Evolutionary conservation across 306 rosid species (phyloP), one percentile per base, ranked within the genome.

Genomic region (Alnus glutinosa): DNA sequence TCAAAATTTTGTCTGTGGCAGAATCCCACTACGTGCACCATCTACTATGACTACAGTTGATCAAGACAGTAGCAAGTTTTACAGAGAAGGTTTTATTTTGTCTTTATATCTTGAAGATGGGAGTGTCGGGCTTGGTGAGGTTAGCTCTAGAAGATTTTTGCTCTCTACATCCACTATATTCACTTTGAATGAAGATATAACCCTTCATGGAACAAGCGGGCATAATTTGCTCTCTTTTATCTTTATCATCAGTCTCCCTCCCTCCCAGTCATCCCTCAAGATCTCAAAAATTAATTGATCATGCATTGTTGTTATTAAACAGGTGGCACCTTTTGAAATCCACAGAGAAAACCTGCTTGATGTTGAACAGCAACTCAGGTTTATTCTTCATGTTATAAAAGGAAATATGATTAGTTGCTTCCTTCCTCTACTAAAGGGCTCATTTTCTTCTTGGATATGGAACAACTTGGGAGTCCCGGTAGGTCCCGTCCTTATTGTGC

Each of bases 111-210:
- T 94, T 61, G 97, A 89, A 84, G 97, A 92, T 80, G 98, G 97
- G 61, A 87, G 88, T 77, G 80, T 83, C 75, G 98, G 97, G 83
- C 86, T 79, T 88, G 98, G 98, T 57, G 98, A 94, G 98, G 98
- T 92, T 83, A 94, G 85, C 70, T 81, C 59, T 13, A 18, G 74
- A 82, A 73, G 52, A 79, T 64, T 14, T 76, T 74, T 10, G 59
- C 44, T 36, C 46, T 9, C 46, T 63, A 5, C 19, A 34, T 63
- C 70, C 46, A 7, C 48, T 15, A 13, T 64, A 14, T 37, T 64
- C 18, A 64, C 23, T 64, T 37, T 34, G 70, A 64, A 64, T 18
- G 3, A 58, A 58, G 66, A 58, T 58, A 9, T 52, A 62, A 57
- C 9, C 32, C 54, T 68, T 54, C 49, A 59, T 37, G 30, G 54